phyloP scores from a whole-genome alignment of 2,329 filamentous ascomycete species.

The Chalaropsis thielavioides region DNA sequence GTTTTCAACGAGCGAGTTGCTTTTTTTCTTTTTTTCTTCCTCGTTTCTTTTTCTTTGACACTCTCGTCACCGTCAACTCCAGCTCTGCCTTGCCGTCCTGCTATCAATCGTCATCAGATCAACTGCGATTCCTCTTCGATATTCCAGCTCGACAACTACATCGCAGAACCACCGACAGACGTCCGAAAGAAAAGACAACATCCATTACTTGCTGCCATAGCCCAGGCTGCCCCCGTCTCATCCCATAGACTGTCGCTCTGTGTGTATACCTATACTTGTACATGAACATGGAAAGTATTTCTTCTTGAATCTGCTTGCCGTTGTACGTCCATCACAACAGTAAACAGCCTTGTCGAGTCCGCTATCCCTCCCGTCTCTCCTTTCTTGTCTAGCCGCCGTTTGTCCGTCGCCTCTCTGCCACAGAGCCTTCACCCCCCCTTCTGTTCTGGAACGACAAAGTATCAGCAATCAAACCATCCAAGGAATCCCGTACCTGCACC shows the following conservation, averaged over 20 bases:
- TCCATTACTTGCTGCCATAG: neutral
- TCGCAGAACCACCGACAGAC: neutral
- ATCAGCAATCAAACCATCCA: neutral
- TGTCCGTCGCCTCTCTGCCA: neutral
- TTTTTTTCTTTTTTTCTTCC: neutral
- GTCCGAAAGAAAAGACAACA: neutral
- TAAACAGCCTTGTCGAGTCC: neutral
- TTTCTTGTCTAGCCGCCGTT: neutral
- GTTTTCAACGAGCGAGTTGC: conserved; percentile 7
- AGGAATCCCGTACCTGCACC: neutral
- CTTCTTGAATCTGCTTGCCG: conserved; percentile 10
- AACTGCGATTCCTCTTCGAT: neutral
- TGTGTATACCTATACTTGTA: neutral
- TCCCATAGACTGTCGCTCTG: neutral
- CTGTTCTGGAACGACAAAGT: too few species aligned
- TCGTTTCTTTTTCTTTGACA: neutral
- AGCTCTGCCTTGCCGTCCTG: neutral
- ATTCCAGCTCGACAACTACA: neutral
- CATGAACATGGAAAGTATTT: conserved; percentile 7
- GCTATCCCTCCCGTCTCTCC: neutral
- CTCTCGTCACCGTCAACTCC: neutral
- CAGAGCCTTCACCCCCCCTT: neutral
- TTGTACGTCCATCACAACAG: conserved; percentile 1
- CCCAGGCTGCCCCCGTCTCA: neutral
- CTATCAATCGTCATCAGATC: neutral